Percentiles rank a stretch among this genome's conserved stretches.
Conservation (phyloP, 306 rosid species). For the Luffa aegyptiaca region DNA sequence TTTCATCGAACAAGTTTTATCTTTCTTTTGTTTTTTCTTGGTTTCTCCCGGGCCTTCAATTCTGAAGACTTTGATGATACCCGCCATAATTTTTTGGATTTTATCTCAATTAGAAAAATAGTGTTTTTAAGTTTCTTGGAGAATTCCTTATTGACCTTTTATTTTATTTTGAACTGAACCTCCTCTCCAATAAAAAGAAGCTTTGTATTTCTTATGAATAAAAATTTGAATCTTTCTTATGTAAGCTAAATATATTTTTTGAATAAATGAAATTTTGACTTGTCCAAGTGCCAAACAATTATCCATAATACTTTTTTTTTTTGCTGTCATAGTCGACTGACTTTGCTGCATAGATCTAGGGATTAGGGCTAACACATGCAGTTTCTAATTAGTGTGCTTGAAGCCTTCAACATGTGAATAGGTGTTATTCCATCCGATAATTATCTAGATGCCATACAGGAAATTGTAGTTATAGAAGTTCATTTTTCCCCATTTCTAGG, state of each 20-base stretch:
- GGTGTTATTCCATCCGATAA: not conserved
- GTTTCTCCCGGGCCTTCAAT: not conserved
- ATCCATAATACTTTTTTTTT: not conserved
- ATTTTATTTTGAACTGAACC: not conserved
- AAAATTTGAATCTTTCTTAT: not conserved
- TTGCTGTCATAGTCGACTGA: not conserved
- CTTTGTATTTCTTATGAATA: not conserved
- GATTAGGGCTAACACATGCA: not conserved
- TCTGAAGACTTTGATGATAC: not conserved
- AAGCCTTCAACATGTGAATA: not conserved
- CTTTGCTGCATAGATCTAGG: not conserved
- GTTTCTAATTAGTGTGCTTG: not conserved
- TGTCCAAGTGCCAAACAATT: not conserved
- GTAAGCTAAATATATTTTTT: not conserved
- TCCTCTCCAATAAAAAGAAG: not conserved
- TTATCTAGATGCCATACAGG: not conserved
- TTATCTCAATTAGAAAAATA: not conserved
- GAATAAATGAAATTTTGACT: not conserved
- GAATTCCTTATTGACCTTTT: not conserved
- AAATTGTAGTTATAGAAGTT: not conserved
- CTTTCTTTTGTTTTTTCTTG: not conserved
- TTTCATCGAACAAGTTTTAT: not conserved
- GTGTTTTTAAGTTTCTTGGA: not conserved
- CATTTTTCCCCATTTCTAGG: not conserved
- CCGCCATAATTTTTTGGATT: not conserved